Conservation (phyloP, 2,329 filamentous ascomycete genomes). For the Verticillium nonalfalfae region DNA sequence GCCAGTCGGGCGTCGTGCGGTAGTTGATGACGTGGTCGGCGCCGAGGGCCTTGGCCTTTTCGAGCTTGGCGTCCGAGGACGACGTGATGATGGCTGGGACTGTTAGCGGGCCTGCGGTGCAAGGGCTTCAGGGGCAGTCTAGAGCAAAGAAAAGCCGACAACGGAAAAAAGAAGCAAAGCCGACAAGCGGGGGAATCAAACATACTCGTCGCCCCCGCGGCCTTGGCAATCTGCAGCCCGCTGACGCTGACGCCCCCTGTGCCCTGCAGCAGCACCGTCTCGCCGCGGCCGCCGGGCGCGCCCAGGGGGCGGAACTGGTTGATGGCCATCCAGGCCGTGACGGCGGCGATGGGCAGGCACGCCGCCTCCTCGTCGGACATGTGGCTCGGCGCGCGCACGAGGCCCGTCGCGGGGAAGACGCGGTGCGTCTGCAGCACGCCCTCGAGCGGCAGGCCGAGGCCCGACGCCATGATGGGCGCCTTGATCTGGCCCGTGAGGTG, state of each 20-base stretch:
- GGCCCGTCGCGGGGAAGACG: conserved; percentile 47
- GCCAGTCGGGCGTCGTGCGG: conserved; percentile 44
- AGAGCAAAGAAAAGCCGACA: no score
- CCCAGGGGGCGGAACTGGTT: conserved; percentile 53
- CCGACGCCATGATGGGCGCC: conserved; percentile 45
- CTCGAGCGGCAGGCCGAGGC: conserved; percentile 53
- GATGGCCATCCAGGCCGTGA: conserved; percentile 61
- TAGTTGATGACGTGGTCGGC: conserved; percentile 50
- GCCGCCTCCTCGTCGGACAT: conserved; percentile 53
- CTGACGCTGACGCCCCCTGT: conserved; percentile 47
- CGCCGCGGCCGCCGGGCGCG: conserved; percentile 36
- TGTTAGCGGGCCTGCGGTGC: no score
- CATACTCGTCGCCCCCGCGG: conserved; percentile 39
- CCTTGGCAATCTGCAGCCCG: conserved; percentile 47
- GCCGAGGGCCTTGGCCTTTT: conserved; percentile 38
- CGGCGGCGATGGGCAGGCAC: conserved; percentile 53
- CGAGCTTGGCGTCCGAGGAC: conserved; percentile 45
- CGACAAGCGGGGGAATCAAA: conserved; percentile 1
- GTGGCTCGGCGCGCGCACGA: conserved; percentile 51
- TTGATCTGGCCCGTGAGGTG: conserved; percentile 54
- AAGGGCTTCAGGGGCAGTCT: no score
- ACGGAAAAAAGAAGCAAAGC: not conserved
- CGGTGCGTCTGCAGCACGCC: conserved; percentile 55
- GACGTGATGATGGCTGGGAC: conserved; percentile 48
- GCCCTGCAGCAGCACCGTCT: conserved; percentile 45